Conservation (phyloP, 2,329 filamentous ascomycete genomes). For the Hypoxylon sp. region DNA sequence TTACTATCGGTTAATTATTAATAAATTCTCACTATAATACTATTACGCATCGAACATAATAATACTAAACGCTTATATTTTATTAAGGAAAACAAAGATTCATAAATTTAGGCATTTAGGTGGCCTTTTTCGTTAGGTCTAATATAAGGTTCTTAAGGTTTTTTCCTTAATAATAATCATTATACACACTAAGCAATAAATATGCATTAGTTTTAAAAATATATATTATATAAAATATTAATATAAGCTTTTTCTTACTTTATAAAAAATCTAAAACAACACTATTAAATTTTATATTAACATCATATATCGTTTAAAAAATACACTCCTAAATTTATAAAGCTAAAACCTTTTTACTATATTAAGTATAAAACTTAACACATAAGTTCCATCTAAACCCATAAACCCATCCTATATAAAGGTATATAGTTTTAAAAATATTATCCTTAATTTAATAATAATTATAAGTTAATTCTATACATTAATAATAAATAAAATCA, state of each 20-base stretch:
- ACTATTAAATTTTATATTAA: not conserved
- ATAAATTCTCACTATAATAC: not conserved
- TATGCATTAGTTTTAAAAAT: not conserved
- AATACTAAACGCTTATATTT: not conserved
- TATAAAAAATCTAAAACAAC: not conserved
- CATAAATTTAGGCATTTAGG: not conserved
- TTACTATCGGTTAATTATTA: slow-evolving; percentile 2
- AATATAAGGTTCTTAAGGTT: not conserved
- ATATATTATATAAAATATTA: no score
- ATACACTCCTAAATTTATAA: not conserved
- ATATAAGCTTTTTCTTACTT: no score
- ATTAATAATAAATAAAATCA: not conserved
- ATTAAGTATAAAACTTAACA: not conserved
- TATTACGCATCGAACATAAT: not conserved
- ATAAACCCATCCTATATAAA: not conserved
- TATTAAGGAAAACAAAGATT: not conserved
- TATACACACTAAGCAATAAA: not conserved
- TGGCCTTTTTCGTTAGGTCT: not conserved
- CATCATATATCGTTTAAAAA: not conserved
- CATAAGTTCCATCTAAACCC: not conserved
- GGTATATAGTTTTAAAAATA: not conserved
- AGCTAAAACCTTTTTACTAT: not conserved
- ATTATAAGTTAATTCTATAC: not conserved
- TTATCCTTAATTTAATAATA: not conserved
- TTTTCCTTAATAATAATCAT: not conserved